Percentiles rank a stretch among this genome's conserved stretches.
Conservation (phyloP, 2,329 filamentous ascomycete genomes). For the Colletotrichum eremochloae region DNA sequence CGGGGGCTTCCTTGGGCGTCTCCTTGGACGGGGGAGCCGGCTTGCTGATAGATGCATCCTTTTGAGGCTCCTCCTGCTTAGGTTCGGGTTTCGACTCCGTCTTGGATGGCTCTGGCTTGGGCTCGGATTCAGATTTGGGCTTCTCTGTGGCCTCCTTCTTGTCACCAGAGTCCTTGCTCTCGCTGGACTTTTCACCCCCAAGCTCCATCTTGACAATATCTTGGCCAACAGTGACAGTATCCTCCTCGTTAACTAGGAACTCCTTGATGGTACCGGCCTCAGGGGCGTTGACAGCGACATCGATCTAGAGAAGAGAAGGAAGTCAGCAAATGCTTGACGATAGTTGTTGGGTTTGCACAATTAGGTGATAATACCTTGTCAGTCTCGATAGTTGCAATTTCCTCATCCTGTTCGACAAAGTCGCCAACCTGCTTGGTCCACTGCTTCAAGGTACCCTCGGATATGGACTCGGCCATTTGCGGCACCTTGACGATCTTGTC, state of each 20-base stretch:
- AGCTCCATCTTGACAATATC: constrained; percentile 88
- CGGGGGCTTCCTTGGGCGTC: constrained; percentile 45
- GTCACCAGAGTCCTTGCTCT: constrained; percentile 24
- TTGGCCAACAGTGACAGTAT: constrained; percentile 94
- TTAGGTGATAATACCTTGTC: constrained; percentile 80
- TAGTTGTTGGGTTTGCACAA: constrained; percentile 18
- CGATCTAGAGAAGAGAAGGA: constrained; percentile 74
- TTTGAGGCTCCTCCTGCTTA: constrained; percentile 55
- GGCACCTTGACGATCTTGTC: constrained; percentile 93
- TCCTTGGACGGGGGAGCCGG: constrained; percentile 41
- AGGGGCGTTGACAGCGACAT: constrained; percentile 95
- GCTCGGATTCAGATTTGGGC: constrained; percentile 35
- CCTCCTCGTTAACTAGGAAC: constrained; percentile 91
- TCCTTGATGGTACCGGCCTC: constrained; percentile 93
- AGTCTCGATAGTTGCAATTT: constrained; percentile 98
- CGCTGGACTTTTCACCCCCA: constrained; percentile 62
- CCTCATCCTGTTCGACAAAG: constrained; percentile 94
- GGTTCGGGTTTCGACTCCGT: constrained; percentile 58
- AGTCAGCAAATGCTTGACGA: constrained; percentile 1
- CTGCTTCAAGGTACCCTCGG: constrained; percentile 95
- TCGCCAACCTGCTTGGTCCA: constrained; percentile 95
- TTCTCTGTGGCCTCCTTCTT: constrained; percentile 32
- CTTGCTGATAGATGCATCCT: constrained; percentile 47
- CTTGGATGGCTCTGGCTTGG: constrained; percentile 47
- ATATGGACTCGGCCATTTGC: constrained; percentile 98